These are phyloP conservation scores for Melastoma malabathricum DNA, from an alignment of 345 rosid genomes.

Conservation along the genomic window DNA sequence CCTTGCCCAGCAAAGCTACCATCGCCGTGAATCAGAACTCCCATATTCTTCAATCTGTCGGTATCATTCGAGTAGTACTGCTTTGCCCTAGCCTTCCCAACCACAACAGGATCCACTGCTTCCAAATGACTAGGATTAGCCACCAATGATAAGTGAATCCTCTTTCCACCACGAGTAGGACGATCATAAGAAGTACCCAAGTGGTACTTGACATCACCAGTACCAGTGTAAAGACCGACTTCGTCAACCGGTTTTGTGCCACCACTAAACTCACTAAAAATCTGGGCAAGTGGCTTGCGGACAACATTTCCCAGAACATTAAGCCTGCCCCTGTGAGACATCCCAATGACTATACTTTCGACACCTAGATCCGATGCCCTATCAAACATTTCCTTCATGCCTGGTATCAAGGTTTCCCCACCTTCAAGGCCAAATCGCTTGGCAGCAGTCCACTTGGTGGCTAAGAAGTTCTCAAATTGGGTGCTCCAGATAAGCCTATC, in stretches of 20 bases:
- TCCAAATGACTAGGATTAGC: slow-evolving; percentile 19
- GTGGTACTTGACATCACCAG: slow-evolving; percentile 19
- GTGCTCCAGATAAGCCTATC: slow-evolving; percentile 17
- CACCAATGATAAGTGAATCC: slow-evolving; percentile 14
- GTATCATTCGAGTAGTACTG: slow-evolving; percentile 13
- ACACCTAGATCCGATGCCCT: slow-evolving; percentile 17
- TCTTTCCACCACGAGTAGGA: slow-evolving; percentile 15
- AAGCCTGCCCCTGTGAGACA: slow-evolving; percentile 18
- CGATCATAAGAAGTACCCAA: slow-evolving; percentile 16
- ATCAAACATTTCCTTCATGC: slow-evolving; percentile 17
- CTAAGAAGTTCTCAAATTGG: slow-evolving; percentile 13
- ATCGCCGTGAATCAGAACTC: slow-evolving; percentile 14
- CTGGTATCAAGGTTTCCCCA: slow-evolving; percentile 16
- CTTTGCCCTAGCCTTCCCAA: slow-evolving; percentile 15
- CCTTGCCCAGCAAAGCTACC: slow-evolving; percentile 17
- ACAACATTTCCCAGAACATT: slow-evolving; percentile 17
- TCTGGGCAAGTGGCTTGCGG: slow-evolving; percentile 13
- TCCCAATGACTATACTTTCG: slow-evolving; percentile 15
- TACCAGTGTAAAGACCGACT: slow-evolving; percentile 15
- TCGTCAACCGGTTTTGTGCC: slow-evolving; percentile 15
- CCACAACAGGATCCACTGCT: slow-evolving; percentile 17
- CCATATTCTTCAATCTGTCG: slow-evolving; percentile 12
- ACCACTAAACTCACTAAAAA: slow-evolving; percentile 14
- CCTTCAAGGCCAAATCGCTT: slow-evolving; percentile 17
- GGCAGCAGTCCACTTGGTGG: slow-evolving; percentile 17